Conservation (phyloP, 2,329 filamentous ascomycete species). For the Aureobasidium sp. region DNA sequence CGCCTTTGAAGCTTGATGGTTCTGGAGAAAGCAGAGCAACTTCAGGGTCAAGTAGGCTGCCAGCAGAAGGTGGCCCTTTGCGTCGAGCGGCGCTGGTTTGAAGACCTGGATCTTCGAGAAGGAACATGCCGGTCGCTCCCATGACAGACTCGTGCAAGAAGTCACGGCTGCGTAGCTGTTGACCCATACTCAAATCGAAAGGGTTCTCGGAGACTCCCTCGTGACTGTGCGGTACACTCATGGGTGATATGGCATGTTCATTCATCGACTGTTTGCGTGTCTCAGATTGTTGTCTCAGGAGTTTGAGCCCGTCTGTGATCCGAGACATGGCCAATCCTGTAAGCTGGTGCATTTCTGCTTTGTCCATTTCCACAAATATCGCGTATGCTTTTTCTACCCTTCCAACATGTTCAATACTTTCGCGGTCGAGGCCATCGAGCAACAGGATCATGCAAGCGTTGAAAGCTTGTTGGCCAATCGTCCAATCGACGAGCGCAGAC, state of each 20-base stretch:
- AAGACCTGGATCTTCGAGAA: slow-evolving; percentile 39
- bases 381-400: slow-evolving; percentile 35
- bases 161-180: slow-evolving; percentile 18
- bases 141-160: slow-evolving; percentile 34
- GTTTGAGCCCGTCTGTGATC: slow-evolving; percentile 24
- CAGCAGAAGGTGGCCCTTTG: not conserved
- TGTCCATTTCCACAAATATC: slow-evolving; percentile 36
- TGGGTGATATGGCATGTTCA: not conserved
- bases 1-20: not conserved
- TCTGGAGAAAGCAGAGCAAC: not conserved
- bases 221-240: not conserved
- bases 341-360: slow-evolving; percentile 37
- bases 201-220: not conserved
- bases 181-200: not conserved
- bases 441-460: slow-evolving; percentile 43
- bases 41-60: not conserved
- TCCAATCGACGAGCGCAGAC: slow-evolving; percentile 41
- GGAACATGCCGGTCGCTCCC: slow-evolving; percentile 40
- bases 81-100: slow-evolving; percentile 20
- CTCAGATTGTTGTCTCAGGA: slow-evolving; percentile 15
- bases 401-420: slow-evolving; percentile 29
- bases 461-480: slow-evolving; percentile 42
- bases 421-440: slow-evolving; percentile 38
- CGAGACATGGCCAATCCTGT: slow-evolving; percentile 37
- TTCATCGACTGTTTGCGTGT: not conserved